Evolutionary conservation across 345 rosid genomes (phyloP).

Genomic region (Kernera saxatilis): DNA sequence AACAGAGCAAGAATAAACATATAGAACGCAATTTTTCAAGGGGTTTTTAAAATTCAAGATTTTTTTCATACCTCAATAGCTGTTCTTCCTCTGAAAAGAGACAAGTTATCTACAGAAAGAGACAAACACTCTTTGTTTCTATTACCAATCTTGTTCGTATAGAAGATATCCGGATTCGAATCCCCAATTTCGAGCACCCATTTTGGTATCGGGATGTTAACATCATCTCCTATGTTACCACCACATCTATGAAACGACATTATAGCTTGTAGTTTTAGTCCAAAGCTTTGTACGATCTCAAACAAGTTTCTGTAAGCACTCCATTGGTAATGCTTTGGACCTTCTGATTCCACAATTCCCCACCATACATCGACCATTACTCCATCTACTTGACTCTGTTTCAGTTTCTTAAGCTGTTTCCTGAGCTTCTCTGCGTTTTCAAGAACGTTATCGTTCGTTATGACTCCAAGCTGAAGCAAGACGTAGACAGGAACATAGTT

Average conservation of each 20-base stretch:
- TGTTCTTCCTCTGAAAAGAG: conserved; percentile 62
- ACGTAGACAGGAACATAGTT: conserved; percentile 73
- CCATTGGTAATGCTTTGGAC: conserved; percentile 66
- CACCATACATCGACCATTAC: conserved; percentile 85
- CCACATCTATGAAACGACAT: conserved; percentile 93
- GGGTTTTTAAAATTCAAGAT: too few species aligned
- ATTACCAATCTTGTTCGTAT: conserved; percentile 51
- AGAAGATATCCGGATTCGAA: conserved; percentile 67
- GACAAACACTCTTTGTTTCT: conserved; percentile 65
- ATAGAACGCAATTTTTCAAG: not conserved
- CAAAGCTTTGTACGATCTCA: conserved; percentile 41
- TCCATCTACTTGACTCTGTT: conserved; percentile 57
- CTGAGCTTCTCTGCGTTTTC: conserved; percentile 36
- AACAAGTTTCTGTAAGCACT: conserved; percentile 69
- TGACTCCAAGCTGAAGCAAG: conserved; percentile 76
- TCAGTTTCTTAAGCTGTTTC: conserved; percentile 57
- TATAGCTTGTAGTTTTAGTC: conserved; percentile 60
- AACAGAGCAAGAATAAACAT: not conserved
- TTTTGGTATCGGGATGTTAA: conserved; percentile 64
- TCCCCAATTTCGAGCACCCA: conserved; percentile 72
- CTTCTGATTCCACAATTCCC: conserved; percentile 67
- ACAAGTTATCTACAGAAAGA: conserved; percentile 63
- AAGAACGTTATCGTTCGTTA: conserved; percentile 56
- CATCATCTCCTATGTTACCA: conserved; percentile 76
- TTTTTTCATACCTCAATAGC: conserved; percentile 49